Evolutionary conservation across 1,139 yeast species (phyloP).

Genomic region (Diutina siamensis): DNA sequence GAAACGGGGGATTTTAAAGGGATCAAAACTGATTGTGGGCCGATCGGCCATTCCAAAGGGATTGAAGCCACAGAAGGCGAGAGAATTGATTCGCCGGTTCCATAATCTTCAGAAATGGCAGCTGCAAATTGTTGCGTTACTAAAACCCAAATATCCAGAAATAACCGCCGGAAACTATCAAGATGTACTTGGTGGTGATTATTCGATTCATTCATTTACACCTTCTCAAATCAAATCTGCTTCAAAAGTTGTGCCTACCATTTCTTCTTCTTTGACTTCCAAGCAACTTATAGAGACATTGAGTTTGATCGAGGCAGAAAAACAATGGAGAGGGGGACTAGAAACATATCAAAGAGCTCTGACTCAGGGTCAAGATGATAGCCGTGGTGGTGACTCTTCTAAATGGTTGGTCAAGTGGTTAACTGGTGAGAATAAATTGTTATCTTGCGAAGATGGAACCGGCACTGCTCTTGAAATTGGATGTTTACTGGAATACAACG

Average conservation of each 20-base stretch:
- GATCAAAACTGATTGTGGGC: background rate
- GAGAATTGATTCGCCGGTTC: constrained; percentile 56
- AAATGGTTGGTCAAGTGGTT: constrained; percentile 66
- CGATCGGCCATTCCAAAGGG: background rate
- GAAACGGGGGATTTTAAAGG: background rate
- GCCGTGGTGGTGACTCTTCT: constrained; percentile 88
- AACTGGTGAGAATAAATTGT: constrained; percentile 8
- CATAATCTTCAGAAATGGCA: constrained; percentile 43
- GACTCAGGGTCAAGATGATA: constrained; percentile 63
- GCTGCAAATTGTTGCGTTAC: constrained; percentile 6
- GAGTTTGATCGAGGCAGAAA: constrained; percentile 50
- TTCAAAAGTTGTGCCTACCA: constrained; percentile 12
- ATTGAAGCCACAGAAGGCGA: constrained; percentile 55
- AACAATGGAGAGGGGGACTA: constrained; percentile 54
- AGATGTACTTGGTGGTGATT: constrained; percentile 7
- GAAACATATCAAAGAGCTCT: constrained; percentile 80
- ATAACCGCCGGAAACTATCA: constrained; percentile 19
- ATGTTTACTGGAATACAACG: constrained; percentile 55
- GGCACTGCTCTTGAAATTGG: constrained; percentile 70
- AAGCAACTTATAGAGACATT: constrained; percentile 18
- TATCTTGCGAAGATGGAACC: constrained; percentile 1
- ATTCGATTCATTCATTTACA: constrained; percentile 1
- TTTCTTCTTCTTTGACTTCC: constrained; percentile 13
- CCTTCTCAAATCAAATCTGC: constrained; percentile 8
- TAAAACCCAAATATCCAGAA: constrained; percentile 7